Evolutionary conservation across 2,329 filamentous ascomycete species (phyloP).

Genomic region (Pseudocercospora fijiensis): DNA sequence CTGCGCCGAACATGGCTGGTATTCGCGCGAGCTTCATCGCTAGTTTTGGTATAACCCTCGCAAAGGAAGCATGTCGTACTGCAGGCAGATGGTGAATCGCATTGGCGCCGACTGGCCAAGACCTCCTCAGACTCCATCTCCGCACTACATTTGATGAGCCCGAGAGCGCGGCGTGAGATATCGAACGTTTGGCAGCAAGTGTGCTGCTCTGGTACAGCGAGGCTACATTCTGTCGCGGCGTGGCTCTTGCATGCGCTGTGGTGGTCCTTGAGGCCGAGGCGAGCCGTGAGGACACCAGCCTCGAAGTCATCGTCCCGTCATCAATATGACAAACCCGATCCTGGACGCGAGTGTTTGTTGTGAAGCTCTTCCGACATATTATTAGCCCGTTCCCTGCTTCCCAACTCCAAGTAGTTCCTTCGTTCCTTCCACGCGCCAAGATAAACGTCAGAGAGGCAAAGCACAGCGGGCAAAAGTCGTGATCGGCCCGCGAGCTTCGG

Average conservation of each 20-base stretch:
- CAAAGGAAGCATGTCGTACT: constrained; percentile 64
- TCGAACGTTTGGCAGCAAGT: constrained; percentile 26
- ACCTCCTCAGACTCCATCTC: constrained; percentile 48
- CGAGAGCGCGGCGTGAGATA: constrained; percentile 31
- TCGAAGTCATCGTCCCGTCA: constrained; percentile 42
- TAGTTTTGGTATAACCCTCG: constrained; percentile 74
- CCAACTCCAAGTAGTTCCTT: background rate
- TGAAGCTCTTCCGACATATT: background rate
- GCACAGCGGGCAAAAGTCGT: background rate
- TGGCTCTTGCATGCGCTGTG: constrained; percentile 40
- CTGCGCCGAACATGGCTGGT: constrained; percentile 87
- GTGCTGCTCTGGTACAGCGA: constrained; percentile 21
- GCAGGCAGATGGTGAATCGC: constrained; percentile 77
- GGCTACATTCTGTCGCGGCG: constrained; percentile 30
- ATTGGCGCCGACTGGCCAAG: constrained; percentile 75
- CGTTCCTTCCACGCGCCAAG: background rate
- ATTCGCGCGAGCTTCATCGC: constrained; percentile 85
- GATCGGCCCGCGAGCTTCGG: background rate
- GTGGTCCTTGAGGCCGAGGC: constrained; percentile 63
- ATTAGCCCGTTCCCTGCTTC: background rate
- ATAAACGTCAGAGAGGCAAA: constrained; percentile 1
- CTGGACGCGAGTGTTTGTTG: background rate
- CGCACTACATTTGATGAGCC: constrained; percentile 22
- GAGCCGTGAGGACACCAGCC: constrained; percentile 72
- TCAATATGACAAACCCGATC: constrained; percentile 5